A percentile compares a stretch with the other conserved stretches of the same genome.
Evolutionary conservation across 345 rosid species (phyloP).

Genomic region (Salix koriyanagi): DNA sequence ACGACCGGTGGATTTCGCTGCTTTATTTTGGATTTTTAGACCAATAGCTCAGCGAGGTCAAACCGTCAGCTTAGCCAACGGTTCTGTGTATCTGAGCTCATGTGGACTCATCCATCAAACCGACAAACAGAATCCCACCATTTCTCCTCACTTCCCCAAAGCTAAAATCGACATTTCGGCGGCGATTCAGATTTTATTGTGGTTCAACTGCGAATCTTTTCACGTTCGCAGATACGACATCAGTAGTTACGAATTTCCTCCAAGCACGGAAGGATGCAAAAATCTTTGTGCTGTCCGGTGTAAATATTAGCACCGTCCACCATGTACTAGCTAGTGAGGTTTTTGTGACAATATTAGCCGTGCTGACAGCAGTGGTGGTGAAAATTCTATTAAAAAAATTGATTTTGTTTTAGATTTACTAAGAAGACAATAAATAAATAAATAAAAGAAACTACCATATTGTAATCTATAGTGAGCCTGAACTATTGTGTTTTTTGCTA

Average conservation of each 20-base stretch:
- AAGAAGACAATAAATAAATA: no score
- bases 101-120: constrained; percentile 5
- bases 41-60: neutral
- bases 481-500: no score
- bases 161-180: neutral
- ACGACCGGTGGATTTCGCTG: neutral
- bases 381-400: no score
- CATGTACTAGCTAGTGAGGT: no score
- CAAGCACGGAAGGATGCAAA: neutral
- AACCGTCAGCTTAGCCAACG: constrained; percentile 13
- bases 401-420: no score
- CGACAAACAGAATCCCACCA: neutral
- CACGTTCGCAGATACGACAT: neutral
- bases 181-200: constrained; percentile 3
- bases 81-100: constrained; percentile 2
- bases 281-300: neutral
- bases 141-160: neutral
- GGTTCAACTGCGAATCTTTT: no score
- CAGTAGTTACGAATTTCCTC: neutral
- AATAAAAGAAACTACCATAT: no score
- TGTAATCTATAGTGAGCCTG: no score
- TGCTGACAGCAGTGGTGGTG: no score
- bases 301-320: neutral
- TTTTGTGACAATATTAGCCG: no score
- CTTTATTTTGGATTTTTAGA: neutral